Base-by-base conservation (phyloP, 768 basidiomycete genomes). In the Agaricus sinodeliciosus region DNA sequence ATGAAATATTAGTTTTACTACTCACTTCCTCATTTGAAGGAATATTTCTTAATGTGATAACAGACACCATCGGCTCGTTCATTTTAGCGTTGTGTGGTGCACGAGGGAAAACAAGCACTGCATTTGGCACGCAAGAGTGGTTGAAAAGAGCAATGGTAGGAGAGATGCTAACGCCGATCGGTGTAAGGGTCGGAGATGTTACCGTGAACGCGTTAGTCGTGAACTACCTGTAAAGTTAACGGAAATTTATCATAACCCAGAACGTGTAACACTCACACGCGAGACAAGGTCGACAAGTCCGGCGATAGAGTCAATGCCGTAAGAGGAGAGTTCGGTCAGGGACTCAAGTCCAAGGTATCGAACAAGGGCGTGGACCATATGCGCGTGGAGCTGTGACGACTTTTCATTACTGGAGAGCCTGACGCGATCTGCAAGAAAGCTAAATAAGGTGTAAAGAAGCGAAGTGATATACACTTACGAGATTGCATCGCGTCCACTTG, bases 141-240 rank as follows among this genome's bases (percentile, higher is more conserved):
- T 96, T 96, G 52, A 88, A 78, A 9, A 96, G 72, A 0, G 94
- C 94, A 3, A 85, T 69, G 0, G 79, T 61, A 0, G 94, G 94
- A 0, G 90, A 88, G 12, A 94, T 77, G n/a, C 86, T 82, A 2
- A 85, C 84, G 5, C 95, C 95, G 34, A 97, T 73, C 0, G 94
- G 87, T 2, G 81, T 78, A 13, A 98, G 72, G 3, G 87, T 77
- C 0, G 88, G 82, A 0, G 85, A 79, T 1, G 92, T 85, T 9
- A 96, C 69, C 0, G 94, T 87, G 62, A 97, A 89, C 0, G 95
- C 86, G 64, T 99, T 99, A 6, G 90, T 89, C 9, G 82, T 80
- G 64, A 97, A 94, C 94, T 98, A 42, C 12, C 11, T 35, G 8
- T 27, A 51, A 2, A 49, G 37, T 35, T 15, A 39, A 36, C 11